Evolutionary conservation across 192 early-diverging fungal genomes (phyloP).

Genomic region (Coemansia erecta): DNA sequence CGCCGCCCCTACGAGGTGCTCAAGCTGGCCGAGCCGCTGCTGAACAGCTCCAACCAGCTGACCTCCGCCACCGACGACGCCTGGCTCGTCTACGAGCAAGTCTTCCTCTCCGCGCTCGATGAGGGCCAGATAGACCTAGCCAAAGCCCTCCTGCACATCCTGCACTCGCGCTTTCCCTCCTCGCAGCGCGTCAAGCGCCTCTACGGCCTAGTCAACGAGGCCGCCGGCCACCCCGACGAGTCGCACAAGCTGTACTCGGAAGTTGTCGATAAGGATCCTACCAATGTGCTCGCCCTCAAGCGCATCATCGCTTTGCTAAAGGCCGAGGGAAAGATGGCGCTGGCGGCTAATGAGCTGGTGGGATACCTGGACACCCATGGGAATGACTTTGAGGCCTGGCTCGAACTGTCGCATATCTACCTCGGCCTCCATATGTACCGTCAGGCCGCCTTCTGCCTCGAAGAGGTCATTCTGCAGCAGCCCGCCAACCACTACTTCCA

Average conservation of each 20-base stretch:
- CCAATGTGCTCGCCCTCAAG: conserved; percentile 75
- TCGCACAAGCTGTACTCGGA: conserved; percentile 71
- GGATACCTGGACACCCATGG: conserved; percentile 80
- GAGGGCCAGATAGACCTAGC: conserved; percentile 67
- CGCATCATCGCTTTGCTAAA: conserved; percentile 75
- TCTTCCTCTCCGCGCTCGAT: conserved; percentile 77
- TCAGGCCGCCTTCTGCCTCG: conserved; percentile 87
- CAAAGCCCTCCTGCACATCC: conserved; percentile 56
- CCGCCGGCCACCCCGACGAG: conserved; percentile 64
- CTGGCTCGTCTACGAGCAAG: conserved; percentile 81
- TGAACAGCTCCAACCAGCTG: conserved; percentile 16
- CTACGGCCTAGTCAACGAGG: conserved; percentile 77
- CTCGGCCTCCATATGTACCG: conserved; percentile 65
- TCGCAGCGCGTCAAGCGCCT: conserved; percentile 73
- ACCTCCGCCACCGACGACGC: conserved; percentile 22
- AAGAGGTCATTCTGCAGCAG: conserved; percentile 87
- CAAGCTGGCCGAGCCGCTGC: conserved; percentile 40
- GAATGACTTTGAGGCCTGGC: conserved; percentile 89
- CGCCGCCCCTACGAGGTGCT: conserved; percentile 45
- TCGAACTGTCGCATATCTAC: conserved; percentile 77
- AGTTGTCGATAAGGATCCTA: conserved; percentile 74
- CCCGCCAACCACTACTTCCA: conserved; percentile 85
- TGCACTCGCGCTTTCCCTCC: conserved; percentile 64
- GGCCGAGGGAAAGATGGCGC: conserved; percentile 59
- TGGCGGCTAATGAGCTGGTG: conserved; percentile 72